Evolutionary conservation across 345 rosid species (phyloP).

Genomic region (Acer yangbiense): DNA sequence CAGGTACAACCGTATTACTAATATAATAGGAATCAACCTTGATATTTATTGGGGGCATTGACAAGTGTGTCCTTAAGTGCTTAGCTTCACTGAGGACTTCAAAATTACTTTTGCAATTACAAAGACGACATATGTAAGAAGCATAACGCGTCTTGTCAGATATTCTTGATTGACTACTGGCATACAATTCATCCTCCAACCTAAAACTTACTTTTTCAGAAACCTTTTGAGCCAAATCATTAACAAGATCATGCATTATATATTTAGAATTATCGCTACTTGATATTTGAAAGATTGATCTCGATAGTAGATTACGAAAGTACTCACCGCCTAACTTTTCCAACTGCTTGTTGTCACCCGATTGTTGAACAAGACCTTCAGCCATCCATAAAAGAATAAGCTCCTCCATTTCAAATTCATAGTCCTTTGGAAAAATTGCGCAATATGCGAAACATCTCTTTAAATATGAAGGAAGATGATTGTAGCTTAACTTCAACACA

Average conservation of each 20-base stretch:
- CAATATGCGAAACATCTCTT: constrained; percentile 38
- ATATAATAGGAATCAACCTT: accelerated
- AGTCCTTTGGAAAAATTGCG: not conserved
- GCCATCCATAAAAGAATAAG: constrained; percentile 32
- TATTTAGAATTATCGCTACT: not conserved
- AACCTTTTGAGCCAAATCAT: constrained; percentile 3
- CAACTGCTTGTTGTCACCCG: not conserved
- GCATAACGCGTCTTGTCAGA: not conserved
- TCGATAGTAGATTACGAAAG: not conserved
- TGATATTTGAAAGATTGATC: constrained; percentile 16
- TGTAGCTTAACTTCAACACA: not conserved
- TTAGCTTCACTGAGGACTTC: not conserved
- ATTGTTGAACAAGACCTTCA: no score
- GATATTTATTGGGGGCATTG: not conserved
- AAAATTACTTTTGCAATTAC: not conserved
- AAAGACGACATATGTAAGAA: not conserved
- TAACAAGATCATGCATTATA: not conserved
- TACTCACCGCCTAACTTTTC: constrained; percentile 16
- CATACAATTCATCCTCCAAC: not conserved
- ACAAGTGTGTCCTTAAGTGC: not conserved
- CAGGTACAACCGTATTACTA: not conserved
- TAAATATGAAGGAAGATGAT: constrained; percentile 26
- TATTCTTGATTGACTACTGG: not conserved
- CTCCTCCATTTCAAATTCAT: not conserved
- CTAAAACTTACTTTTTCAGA: not conserved